Evolutionary conservation across 2,329 filamentous ascomycete species (phyloP).

Genomic region (Cladophialophora yegresii): DNA sequence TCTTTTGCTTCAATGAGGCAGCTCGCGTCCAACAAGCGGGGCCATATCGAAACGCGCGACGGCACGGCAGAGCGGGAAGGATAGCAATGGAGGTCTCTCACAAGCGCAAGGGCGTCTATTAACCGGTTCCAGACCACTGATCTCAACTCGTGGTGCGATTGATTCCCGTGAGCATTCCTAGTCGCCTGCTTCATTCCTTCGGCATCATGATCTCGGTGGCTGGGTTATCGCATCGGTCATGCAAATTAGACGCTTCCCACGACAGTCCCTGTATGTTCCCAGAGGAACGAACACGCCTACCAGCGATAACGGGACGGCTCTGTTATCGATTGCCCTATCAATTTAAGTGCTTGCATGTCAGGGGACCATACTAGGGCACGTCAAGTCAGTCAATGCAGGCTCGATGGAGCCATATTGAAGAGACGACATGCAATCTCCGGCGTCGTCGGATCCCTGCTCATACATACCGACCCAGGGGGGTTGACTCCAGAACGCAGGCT

Average conservation of each 20-base stretch:
- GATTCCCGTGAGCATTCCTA: neutral
- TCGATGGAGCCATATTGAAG: constrained; percentile 2
- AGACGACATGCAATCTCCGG: neutral
- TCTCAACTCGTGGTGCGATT: constrained; percentile 3
- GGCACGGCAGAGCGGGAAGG: constrained; percentile 21
- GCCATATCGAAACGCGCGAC: constrained; percentile 15
- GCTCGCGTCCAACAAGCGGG: constrained; percentile 9
- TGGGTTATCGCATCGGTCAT: neutral
- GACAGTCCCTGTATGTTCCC: neutral
- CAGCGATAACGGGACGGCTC: constrained; percentile 21
- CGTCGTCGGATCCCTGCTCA: constrained; percentile 17
- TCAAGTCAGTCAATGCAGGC: constrained; percentile 15
- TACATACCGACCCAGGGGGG: constrained; percentile 15
- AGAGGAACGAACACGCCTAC: constrained; percentile 7
- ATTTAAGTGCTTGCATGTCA: constrained; percentile 31
- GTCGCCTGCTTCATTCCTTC: neutral
- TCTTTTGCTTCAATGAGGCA: constrained; percentile 6
- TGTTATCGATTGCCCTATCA: constrained; percentile 16
- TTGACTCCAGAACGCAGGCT: neutral
- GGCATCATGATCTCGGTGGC: neutral
- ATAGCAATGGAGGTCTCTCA: constrained; percentile 15
- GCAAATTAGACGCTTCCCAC: neutral
- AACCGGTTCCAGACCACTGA: constrained; percentile 15
- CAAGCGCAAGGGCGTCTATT: constrained; percentile 20
- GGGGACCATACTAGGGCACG: constrained; percentile 5